phyloP scores from a whole-genome alignment of 164 flowering plant genomes.

The Brasenia schreberi region DNA sequence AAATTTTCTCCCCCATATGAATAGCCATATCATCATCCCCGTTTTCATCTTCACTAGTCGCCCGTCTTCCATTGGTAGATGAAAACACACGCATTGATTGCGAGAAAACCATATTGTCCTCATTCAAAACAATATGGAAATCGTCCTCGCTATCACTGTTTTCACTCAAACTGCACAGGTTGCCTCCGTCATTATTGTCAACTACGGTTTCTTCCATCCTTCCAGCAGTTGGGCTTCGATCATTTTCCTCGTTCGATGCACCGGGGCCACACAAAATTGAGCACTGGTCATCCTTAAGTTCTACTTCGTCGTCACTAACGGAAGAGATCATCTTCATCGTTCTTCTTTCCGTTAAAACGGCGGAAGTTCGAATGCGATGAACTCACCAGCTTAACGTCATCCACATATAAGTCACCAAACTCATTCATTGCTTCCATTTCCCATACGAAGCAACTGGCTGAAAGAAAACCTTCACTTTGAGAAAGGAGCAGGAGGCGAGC shows the following conservation, averaged over 20 bases:
- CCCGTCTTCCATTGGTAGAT: conserved; percentile 5
- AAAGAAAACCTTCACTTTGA: too few relatives aligned
- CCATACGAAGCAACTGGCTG: background rate
- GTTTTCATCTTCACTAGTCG: conserved; percentile 12
- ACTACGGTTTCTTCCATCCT: background rate
- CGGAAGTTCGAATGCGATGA: background rate
- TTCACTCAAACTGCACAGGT: conserved; percentile 2
- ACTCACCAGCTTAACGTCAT: conserved; percentile 31
- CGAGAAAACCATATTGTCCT: conserved; percentile 18
- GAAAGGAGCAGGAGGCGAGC: background rate
- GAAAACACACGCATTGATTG: background rate
- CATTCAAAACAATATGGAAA: conserved; percentile 37
- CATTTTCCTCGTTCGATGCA: background rate
- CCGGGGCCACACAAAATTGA: background rate
- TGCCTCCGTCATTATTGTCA: background rate
- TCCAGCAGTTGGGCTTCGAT: background rate
- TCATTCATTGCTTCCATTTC: conserved; percentile 30
- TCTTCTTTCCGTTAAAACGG: background rate
- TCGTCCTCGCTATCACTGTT: conserved; percentile 54
- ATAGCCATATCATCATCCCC: conserved; percentile 12
- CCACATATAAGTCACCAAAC: conserved; percentile 65
- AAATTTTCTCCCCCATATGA: conserved; percentile 6
- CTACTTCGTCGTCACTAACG: background rate
- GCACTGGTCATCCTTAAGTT: background rate
- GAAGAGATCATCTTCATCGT: background rate